These are phyloP conservation scores for Logfia minima DNA, from an alignment of 129 eudicot species.

Conservation along the genomic window DNA sequence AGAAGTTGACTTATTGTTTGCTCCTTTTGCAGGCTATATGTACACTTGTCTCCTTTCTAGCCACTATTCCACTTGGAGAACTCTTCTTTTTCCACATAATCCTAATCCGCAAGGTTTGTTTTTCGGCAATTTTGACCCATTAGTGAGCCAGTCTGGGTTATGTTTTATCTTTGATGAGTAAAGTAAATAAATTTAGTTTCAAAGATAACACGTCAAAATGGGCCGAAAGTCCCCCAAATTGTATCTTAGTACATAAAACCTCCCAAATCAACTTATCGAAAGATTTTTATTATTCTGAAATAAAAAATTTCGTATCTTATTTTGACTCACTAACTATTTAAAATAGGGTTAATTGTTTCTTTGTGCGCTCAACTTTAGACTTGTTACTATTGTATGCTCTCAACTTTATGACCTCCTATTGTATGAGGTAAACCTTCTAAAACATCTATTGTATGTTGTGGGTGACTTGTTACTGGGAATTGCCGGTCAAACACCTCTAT, in stretches of 20 bases:
- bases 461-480: too few relatives aligned
- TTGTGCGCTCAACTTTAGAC: too few relatives aligned
- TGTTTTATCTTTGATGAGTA: not conserved
- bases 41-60: conserved; percentile 71
- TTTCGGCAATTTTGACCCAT: not conserved
- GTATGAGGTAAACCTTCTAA: too few relatives aligned
- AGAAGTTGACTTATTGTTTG: conserved; percentile 16
- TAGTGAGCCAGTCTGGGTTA: not conserved
- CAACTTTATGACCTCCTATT: too few relatives aligned
- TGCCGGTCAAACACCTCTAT: too few relatives aligned
- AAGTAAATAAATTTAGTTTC: not conserved
- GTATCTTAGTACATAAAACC: not conserved
- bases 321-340: too few relatives aligned
- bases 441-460: too few relatives aligned
- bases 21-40: conserved; percentile 65
- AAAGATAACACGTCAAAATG: not conserved
- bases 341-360: too few relatives aligned
- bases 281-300: not conserved
- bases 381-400: too few relatives aligned
- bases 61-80: conserved; percentile 81
- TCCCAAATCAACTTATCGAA: not conserved
- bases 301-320: not conserved
- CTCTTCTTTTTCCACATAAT: conserved; percentile 92
- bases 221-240: not conserved
- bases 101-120: conserved; percentile 77